phyloP scores from a whole-genome alignment of 2,329 filamentous ascomycete genomes.

The Phoma herbarum region DNA sequence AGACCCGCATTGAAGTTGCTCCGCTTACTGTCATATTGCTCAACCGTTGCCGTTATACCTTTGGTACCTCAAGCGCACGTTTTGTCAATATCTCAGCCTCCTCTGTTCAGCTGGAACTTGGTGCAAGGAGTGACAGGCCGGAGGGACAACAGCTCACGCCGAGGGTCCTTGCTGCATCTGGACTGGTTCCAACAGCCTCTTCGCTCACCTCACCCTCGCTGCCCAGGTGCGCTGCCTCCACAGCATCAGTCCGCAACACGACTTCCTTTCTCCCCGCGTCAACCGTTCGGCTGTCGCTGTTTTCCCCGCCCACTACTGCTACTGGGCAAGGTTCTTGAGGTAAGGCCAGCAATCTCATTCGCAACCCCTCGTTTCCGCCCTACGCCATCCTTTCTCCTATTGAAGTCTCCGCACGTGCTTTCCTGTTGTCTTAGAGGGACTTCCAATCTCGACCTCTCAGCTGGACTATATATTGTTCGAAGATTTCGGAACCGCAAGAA shows the following conservation, averaged over 20 bases:
- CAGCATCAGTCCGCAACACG: slow-evolving; percentile 38
- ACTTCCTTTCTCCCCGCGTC: slow-evolving; percentile 38
- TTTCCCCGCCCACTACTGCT: slow-evolving; percentile 41
- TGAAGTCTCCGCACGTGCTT: slow-evolving; percentile 15
- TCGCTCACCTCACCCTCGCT: slow-evolving; percentile 35
- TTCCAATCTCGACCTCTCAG: slow-evolving; percentile 13
- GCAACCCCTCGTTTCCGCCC: slow-evolving; percentile 21
- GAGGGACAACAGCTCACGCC: slow-evolving; percentile 23
- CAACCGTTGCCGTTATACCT: slow-evolving; percentile 19
- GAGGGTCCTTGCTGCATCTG: slow-evolving; percentile 34
- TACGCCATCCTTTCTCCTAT: slow-evolving; percentile 21
- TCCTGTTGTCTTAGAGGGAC: slow-evolving; percentile 11
- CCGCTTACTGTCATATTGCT: slow-evolving; percentile 22
- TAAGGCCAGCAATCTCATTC: slow-evolving; percentile 38
- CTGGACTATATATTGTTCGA: slow-evolving; percentile 13
- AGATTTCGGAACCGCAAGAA: slow-evolving; percentile 18
- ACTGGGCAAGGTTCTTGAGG: slow-evolving; percentile 32
- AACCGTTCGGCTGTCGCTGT: slow-evolving; percentile 32
- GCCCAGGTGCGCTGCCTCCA: slow-evolving; percentile 36
- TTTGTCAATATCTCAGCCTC: slow-evolving; percentile 18
- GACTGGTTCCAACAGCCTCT: slow-evolving; percentile 26
- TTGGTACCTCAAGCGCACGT: slow-evolving; percentile 17
- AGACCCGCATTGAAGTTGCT: slow-evolving; percentile 21
- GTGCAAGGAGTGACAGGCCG: slow-evolving; percentile 21
- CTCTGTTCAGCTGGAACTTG: slow-evolving; percentile 16